phyloP scores from a whole-genome alignment of 441 rosid genomes.

The Breynia disticha region DNA sequence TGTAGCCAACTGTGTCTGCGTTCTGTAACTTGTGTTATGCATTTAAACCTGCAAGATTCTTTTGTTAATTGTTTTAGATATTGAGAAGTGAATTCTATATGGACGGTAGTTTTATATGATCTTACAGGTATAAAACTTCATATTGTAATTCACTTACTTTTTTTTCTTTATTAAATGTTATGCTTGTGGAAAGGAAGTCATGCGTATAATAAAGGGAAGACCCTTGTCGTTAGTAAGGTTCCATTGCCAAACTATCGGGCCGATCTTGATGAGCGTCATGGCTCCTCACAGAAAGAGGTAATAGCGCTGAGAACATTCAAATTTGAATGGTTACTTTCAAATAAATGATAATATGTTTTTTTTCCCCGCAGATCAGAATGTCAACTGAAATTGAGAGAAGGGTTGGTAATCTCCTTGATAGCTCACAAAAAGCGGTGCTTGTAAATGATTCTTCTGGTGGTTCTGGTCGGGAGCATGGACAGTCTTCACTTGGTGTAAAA shows the following conservation, averaged over 20 bases:
- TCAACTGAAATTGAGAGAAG: conserved; percentile 73
- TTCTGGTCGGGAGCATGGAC: conserved; percentile 27
- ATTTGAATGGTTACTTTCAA: conserved; percentile 1
- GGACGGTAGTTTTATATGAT: no score
- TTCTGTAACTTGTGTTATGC: no score
- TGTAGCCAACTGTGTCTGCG: no score
- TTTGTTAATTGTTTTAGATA: no score
- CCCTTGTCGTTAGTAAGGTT: conserved; percentile 84
- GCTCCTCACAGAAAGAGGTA: conserved; percentile 85
- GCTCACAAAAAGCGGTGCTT: conserved; percentile 33
- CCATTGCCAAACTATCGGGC: conserved; percentile 88
- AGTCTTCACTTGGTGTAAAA: conserved; percentile 24
- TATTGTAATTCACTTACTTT: conserved; percentile 9
- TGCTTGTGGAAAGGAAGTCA: conserved; percentile 66
- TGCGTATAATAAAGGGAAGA: conserved; percentile 83
- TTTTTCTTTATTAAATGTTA: conserved; percentile 19
- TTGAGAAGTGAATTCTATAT: no score
- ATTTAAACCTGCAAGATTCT: no score
- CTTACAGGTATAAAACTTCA: neutral
- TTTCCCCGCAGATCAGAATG: conserved; percentile 64
- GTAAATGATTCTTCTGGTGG: conserved; percentile 23
- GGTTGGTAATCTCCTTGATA: conserved; percentile 66
- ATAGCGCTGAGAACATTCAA: conserved; percentile 4
- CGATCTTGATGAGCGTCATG: conserved; percentile 90
- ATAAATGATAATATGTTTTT: conserved; percentile 4